phyloP scores from a whole-genome alignment of 1,284 basidiomycete genomes.

The Bjerkandera adusta region DNA sequence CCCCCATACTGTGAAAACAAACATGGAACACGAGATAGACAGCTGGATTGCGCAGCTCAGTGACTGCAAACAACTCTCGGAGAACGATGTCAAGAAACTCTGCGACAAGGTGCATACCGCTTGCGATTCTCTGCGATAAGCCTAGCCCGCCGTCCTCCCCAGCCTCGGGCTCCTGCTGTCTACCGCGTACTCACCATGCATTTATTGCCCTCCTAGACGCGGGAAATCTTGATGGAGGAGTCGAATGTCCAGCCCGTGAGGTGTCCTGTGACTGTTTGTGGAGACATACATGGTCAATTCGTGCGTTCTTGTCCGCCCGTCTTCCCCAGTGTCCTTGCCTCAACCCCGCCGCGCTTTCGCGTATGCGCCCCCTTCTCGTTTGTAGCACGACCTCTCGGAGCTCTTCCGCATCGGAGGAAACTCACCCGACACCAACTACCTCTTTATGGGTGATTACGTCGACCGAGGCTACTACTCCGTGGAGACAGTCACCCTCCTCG shows the following conservation, averaged over 20 bases:
- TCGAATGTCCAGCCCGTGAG: slow-evolving; percentile 97
- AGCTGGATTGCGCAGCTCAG: slow-evolving; percentile 96
- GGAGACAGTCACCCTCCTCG: slow-evolving; percentile 97
- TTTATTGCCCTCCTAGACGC: slow-evolving; percentile 58
- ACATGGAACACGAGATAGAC: slow-evolving; percentile 84
- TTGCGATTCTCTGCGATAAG: slow-evolving; percentile 29
- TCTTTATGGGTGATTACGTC: slow-evolving; percentile 99
- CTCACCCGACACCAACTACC: slow-evolving; percentile 99
- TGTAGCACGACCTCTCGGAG: slow-evolving; percentile 96
- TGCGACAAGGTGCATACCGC: slow-evolving; percentile 89
- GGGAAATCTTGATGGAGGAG: slow-evolving; percentile 97
- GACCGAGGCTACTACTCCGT: slow-evolving; percentile 99
- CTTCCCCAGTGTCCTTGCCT: slow-evolving; percentile 20
- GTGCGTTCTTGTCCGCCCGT: slow-evolving; percentile 59
- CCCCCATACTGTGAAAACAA: slow-evolving; percentile 22
- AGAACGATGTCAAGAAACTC: slow-evolving; percentile 95
- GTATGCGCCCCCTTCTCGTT: too few species aligned
- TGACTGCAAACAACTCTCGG: slow-evolving; percentile 97
- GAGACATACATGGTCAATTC: slow-evolving; percentile 99
- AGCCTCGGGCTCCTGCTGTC: slow-evolving; percentile 14
- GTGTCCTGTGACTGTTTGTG: slow-evolving; percentile 97
- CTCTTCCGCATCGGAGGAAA: slow-evolving; percentile 99
- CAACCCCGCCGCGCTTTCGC: slow-evolving; percentile 22
- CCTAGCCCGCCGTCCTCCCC: slow-evolving; percentile 24
- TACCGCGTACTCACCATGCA: slow-evolving; percentile 17